phyloP scores from a whole-genome alignment of 495 filamentous ascomycete species.

The Parathielavia hyrcaniae region DNA sequence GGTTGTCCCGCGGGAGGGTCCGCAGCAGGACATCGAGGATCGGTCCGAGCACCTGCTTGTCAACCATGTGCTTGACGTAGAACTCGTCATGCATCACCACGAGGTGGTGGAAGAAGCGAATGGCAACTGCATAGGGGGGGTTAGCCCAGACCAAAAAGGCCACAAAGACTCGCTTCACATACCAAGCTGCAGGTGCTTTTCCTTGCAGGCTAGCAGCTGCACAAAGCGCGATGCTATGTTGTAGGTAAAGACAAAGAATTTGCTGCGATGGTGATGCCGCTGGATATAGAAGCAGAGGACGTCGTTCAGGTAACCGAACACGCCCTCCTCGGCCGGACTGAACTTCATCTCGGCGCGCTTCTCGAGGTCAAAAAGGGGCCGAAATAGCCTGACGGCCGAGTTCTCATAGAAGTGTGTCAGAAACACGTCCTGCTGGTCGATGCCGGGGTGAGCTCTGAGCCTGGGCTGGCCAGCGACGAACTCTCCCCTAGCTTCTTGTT shows the following conservation, averaged over 20 bases:
- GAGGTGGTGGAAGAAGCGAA: constrained; percentile 91
- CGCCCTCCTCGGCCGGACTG: constrained; percentile 70
- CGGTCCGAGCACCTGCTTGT: constrained; percentile 76
- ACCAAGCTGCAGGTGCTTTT: constrained; percentile 93
- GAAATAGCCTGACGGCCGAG: constrained; percentile 80
- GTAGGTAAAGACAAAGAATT: constrained; percentile 79
- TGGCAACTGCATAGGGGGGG: constrained; percentile 53
- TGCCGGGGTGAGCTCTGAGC: constrained; percentile 40
- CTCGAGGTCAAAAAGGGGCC: constrained; percentile 77
- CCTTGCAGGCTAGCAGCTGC: constrained; percentile 74
- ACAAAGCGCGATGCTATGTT: constrained; percentile 72
- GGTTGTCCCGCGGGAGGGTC: constrained; percentile 93
- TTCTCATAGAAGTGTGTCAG: constrained; percentile 84
- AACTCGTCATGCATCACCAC: constrained; percentile 86
- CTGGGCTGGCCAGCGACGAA: constrained; percentile 50
- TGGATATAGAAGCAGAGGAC: constrained; percentile 93
- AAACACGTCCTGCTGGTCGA: constrained; percentile 75
- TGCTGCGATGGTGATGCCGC: constrained; percentile 77
- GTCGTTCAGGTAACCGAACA: constrained; percentile 87
- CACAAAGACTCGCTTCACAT: constrained; percentile 31
- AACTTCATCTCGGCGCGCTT: constrained; percentile 50
- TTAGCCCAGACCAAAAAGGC: constrained; percentile 7
- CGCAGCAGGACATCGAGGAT: constrained; percentile 82
- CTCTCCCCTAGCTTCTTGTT: constrained; percentile 60
- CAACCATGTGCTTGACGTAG: constrained; percentile 79